Conservation (phyloP, 192 early-diverging fungal genomes). For the Rhizophagus sp. region DNA sequence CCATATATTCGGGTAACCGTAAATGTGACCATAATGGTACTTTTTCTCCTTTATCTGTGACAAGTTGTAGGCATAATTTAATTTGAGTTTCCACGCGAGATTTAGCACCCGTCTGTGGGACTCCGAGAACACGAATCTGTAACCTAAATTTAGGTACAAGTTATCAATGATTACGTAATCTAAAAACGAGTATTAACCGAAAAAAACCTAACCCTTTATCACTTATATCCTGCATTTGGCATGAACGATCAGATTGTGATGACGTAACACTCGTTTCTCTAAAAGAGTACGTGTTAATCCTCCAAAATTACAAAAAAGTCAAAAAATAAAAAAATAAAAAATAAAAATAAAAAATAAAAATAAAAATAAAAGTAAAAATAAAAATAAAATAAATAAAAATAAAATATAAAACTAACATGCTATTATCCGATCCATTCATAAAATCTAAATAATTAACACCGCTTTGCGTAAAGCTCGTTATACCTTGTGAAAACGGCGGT, state of each 20-base stretch:
- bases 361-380: neutral
- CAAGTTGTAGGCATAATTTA: slow-evolving; percentile 84
- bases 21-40: slow-evolving; percentile 81
- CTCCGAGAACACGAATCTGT: slow-evolving; percentile 37
- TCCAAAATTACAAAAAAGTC: neutral
- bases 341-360: neutral
- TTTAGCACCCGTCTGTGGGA: slow-evolving; percentile 65
- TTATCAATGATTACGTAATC: neutral
- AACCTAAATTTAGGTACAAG: neutral
- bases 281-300: too few species aligned
- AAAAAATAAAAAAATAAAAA: neutral
- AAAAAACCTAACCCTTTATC: slow-evolving; percentile 2
- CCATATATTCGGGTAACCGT: slow-evolving; percentile 78
- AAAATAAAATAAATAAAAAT: neutral
- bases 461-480: neutral
- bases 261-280: neutral
- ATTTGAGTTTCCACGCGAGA: slow-evolving; percentile 96
- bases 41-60: slow-evolving; percentile 67
- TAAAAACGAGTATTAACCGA: neutral
- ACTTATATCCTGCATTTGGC: neutral
- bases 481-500: neutral
- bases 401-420: neutral
- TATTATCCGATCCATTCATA: slow-evolving; percentile 7
- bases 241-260: neutral
- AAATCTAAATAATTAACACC: neutral